A percentile compares a stretch with the other conserved stretches of the same genome.
Conservation (phyloP, 441 rosid genomes). For the Syzygium malaccense region DNA sequence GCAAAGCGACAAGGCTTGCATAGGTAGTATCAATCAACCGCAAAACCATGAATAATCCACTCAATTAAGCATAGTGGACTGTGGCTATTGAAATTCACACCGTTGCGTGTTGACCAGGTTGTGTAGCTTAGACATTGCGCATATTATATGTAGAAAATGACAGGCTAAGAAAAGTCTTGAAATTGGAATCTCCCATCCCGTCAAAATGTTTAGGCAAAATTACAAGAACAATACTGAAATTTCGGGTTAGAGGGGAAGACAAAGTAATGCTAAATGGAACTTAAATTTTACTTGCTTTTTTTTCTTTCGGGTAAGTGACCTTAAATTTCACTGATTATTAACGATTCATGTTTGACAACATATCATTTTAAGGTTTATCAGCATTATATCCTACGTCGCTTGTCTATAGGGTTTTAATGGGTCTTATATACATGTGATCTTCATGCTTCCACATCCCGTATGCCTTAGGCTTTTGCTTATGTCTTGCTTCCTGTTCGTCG, state of each 20-base stretch:
- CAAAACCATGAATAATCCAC: not conserved
- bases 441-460: not conserved
- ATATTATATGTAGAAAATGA: not conserved
- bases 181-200: not conserved
- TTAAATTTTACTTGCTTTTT: not conserved
- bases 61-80: not conserved
- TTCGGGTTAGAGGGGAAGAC: not conserved
- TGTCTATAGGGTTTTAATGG: not conserved
- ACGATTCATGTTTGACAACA: not conserved
- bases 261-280: not conserved
- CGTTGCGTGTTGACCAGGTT: not conserved
- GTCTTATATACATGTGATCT: not conserved
- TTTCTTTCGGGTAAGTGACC: not conserved
- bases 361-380: not conserved
- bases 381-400: not conserved
- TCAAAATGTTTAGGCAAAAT: not conserved
- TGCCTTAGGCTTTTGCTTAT: not conserved
- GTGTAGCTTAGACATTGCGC: not conserved
- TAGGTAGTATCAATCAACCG: not conserved
- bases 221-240: not conserved
- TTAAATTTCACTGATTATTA: not conserved
- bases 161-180: not conserved
- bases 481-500: not conserved
- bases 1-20: not conserved
- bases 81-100: not conserved